These are phyloP conservation scores for Berberis thunbergii DNA, from an alignment of 164 flowering plant species.

Conservation along the genomic window DNA sequence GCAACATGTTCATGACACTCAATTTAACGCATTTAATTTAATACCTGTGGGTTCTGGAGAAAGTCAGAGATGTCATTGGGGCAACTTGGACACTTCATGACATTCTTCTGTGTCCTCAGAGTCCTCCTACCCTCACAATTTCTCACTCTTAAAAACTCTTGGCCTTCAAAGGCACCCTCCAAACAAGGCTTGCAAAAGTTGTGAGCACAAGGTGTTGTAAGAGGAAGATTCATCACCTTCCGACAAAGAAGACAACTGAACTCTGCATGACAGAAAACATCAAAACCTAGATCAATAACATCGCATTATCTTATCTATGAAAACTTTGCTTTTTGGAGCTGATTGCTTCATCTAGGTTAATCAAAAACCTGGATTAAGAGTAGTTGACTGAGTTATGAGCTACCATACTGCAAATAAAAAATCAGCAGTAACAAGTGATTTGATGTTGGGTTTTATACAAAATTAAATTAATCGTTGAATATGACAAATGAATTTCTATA, in stretches of 20 bases:
- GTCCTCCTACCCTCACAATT: conserved; percentile 48
- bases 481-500: too few species aligned
- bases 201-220: conserved; percentile 94
- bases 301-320: background rate
- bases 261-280: conserved; percentile 28
- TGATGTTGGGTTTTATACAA: too few species aligned
- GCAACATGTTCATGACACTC: background rate
- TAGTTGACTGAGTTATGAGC: too few species aligned
- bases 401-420: too few species aligned
- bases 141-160: conserved; percentile 49
- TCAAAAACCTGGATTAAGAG: too few species aligned
- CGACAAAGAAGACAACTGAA: conserved; percentile 65
- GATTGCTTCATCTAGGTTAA: background rate
- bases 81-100: conserved; percentile 80
- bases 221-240: conserved; percentile 58
- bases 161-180: conserved; percentile 64
- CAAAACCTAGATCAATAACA: background rate
- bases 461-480: too few species aligned
- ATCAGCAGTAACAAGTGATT: too few species aligned
- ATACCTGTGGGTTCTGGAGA: conserved; percentile 76
- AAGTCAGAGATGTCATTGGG: conserved; percentile 56
- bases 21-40: background rate
- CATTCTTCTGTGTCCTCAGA: conserved; percentile 52
- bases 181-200: conserved; percentile 89
- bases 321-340: background rate